Evolutionary conservation across 306 rosid species (phyloP).

Genomic region (Cucumis cinereus): DNA sequence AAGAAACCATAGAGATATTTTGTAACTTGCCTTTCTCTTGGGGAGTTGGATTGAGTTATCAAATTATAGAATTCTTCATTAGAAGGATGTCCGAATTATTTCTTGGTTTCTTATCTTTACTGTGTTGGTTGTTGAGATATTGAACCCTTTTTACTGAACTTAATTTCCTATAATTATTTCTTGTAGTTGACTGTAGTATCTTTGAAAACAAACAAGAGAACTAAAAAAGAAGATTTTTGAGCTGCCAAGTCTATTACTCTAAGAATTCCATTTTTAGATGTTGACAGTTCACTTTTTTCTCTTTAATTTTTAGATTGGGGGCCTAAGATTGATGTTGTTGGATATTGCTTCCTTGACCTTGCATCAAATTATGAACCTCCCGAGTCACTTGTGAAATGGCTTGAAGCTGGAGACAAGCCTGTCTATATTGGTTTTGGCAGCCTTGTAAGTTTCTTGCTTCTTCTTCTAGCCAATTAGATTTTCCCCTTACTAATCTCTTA

Average conservation of each 20-base stretch:
- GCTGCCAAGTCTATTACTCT: background rate
- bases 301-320: constrained; percentile 81
- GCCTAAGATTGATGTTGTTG: constrained; percentile 84
- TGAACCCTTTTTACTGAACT: background rate
- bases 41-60: too few relatives aligned
- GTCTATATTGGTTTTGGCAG: constrained; percentile 95
- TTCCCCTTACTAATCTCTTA: background rate
- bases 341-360: constrained; percentile 99
- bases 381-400: constrained; percentile 69
- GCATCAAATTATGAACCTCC: constrained; percentile 95
- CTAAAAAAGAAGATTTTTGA: background rate
- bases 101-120: background rate
- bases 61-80: background rate
- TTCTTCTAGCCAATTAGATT: background rate
- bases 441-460: constrained; percentile 40
- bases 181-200: background rate
- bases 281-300: background rate
- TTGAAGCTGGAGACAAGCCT: constrained; percentile 75
- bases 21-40: too few relatives aligned
- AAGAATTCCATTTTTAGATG: background rate
- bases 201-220: background rate
- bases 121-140: background rate
- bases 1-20: too few relatives aligned
- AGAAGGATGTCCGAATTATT: background rate
- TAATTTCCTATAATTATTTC: background rate